phyloP scores from a whole-genome alignment of 139 green algal species.

The Tetraselmis striata region DNA sequence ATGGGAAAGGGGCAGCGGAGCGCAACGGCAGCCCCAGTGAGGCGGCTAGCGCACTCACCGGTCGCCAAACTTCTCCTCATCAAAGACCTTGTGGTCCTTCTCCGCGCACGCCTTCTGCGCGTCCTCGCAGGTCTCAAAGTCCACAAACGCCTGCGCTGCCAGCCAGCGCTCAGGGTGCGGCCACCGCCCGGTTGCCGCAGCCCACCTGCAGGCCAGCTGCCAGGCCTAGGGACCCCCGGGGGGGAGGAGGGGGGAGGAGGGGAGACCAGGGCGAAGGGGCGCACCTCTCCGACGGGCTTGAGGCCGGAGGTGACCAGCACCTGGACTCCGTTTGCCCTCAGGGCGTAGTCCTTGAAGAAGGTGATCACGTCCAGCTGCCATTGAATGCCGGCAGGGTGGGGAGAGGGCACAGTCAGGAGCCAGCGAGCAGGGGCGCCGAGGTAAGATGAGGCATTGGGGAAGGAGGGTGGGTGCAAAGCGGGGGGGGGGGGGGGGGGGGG shows the following conservation, averaged over 20 bases:
- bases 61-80: conserved; percentile 53
- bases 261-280: no score
- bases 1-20: no score
- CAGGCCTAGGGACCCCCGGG: no score
- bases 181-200: conserved; percentile 14
- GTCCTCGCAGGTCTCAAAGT: conserved; percentile 60
- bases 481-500: no score
- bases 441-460: no score
- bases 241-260: no score
- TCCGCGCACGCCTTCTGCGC: conserved; percentile 38
- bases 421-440: no score
- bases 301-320: conserved; percentile 53
- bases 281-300: conserved; percentile 57
- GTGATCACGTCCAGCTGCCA: not conserved
- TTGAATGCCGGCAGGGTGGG: no score
- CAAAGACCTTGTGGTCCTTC: conserved; percentile 56
- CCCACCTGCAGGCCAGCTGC: conserved; percentile 27
- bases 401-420: no score
- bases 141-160: conserved; percentile 53
- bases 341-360: conserved; percentile 40
- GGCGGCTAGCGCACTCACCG: no score
- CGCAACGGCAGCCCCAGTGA: no score
- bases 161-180: conserved; percentile 1
- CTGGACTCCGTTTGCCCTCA: conserved; percentile 60
- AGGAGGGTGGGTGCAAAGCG: no score